Conservation (phyloP, 2,329 filamentous ascomycete genomes). For the Arthrocladium fulminans region DNA sequence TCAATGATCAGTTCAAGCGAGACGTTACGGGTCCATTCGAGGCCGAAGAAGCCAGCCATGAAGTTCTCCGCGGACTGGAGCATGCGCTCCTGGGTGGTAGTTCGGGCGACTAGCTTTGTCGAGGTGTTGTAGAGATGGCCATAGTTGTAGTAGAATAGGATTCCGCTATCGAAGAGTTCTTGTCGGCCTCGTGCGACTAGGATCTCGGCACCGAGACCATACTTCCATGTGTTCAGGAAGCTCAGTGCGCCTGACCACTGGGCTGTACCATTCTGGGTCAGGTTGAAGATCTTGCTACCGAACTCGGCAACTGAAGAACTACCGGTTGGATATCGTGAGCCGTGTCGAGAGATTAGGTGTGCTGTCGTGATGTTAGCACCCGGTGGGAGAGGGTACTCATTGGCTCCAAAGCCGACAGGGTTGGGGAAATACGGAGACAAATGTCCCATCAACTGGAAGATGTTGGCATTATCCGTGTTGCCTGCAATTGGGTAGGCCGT, state of each 20-base stretch:
- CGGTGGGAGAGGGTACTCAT: slow-evolving; percentile 61
- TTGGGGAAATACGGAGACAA: slow-evolving; percentile 62
- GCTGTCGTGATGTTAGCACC: slow-evolving; percentile 62
- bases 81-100: slow-evolving; percentile 71
- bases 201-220: slow-evolving; percentile 61
- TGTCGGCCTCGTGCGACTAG: slow-evolving; percentile 64
- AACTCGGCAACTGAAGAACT: slow-evolving; percentile 48
- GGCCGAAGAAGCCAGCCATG: slow-evolving; percentile 67
- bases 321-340: slow-evolving; percentile 61
- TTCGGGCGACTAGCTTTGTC: slow-evolving; percentile 63
- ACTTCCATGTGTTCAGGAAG: slow-evolving; percentile 62
- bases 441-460: slow-evolving; percentile 63
- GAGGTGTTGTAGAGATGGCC: slow-evolving; percentile 57
- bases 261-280: slow-evolving; percentile 41
- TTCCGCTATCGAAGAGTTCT: slow-evolving; percentile 62
- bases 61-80: slow-evolving; percentile 69
- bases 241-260: slow-evolving; percentile 50
- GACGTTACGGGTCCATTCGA: slow-evolving; percentile 63
- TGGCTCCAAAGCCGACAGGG: slow-evolving; percentile 60
- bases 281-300: slow-evolving; percentile 50
- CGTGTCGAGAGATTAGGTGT: slow-evolving; percentile 64
- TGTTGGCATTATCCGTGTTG: slow-evolving; percentile 49
- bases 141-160: slow-evolving; percentile 65
- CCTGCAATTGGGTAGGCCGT: slow-evolving; percentile 60
- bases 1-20: slow-evolving; percentile 68